phyloP scores from a whole-genome alignment of 306 rosid species.

The Dryas alaskensis region DNA sequence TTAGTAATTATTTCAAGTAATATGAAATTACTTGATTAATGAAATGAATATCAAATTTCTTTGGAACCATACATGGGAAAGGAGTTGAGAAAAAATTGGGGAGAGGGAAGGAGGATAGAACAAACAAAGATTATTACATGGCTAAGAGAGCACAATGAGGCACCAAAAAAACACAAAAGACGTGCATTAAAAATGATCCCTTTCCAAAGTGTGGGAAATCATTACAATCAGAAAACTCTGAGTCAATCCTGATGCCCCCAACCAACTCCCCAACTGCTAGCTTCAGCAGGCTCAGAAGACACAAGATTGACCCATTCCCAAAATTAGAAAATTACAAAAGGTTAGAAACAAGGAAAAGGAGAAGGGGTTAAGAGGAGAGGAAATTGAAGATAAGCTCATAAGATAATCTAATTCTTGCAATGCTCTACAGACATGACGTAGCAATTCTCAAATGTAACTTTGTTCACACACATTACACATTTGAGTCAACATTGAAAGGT shows the following conservation, averaged over 20 bases:
- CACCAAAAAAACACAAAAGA: background rate
- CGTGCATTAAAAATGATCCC: background rate
- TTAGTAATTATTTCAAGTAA: slow-evolving; percentile 1
- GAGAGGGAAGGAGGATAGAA: background rate
- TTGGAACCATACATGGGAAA: background rate
- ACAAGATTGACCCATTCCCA: no score
- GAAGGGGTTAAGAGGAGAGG: no score
- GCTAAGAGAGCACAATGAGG: background rate
- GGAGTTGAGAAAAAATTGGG: background rate
- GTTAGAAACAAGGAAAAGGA: no score
- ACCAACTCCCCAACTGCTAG: no score
- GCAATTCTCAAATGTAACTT: background rate
- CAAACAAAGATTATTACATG: background rate
- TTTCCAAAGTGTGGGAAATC: background rate
- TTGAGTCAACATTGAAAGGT: background rate
- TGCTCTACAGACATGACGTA: background rate
- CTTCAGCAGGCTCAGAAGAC: no score
- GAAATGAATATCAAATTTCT: background rate
- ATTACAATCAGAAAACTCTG: no score
- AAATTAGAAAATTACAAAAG: no score
- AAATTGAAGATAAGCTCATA: background rate
- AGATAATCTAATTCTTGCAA: background rate
- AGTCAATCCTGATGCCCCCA: no score
- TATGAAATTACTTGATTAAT: background rate
- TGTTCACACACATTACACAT: background rate